These are phyloP conservation scores for Tephrocybe rancida DNA, from an alignment of 768 basidiomycete species.

Conservation along the genomic window DNA sequence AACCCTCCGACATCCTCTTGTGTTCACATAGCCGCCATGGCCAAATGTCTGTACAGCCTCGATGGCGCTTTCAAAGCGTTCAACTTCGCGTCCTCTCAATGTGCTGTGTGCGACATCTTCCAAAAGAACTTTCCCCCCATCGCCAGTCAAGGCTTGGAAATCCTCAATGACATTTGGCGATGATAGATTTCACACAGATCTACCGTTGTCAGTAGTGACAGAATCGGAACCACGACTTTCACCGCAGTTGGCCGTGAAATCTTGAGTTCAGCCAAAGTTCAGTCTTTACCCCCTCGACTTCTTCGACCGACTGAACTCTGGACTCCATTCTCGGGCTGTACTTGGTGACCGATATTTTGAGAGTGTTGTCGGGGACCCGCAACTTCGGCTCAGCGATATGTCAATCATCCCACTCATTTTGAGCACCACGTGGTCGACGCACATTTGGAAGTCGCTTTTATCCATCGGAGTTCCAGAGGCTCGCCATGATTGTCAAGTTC, in stretches of 20 bases:
- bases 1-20: neutral
- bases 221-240: too few species aligned
- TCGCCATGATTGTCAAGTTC: neutral
- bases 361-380: neutral
- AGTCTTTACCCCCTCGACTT: too few species aligned
- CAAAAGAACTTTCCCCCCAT: neutral
- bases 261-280: too few species aligned
- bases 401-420: neutral
- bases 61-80: neutral
- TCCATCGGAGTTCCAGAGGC: too few species aligned
- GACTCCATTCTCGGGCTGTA: too few species aligned
- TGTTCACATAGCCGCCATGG: slow-evolving; percentile 11
- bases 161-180: neutral
- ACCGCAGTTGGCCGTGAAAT: too few species aligned
- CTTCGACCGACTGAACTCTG: too few species aligned
- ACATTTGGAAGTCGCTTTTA: slow-evolving; percentile 9
- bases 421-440: slow-evolving; percentile 10
- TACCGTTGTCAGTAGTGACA: neutral
- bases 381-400: too few species aligned
- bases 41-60: neutral
- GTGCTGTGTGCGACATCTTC: slow-evolving; percentile 4
- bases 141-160: too few species aligned
- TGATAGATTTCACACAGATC: neutral
- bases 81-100: neutral
- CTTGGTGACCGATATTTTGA: too few species aligned